Evolutionary conservation across 192 early-diverging fungal species (phyloP), one percentile per base, ranked within the genome.

Genomic region (Chytriomyces sp.): DNA sequence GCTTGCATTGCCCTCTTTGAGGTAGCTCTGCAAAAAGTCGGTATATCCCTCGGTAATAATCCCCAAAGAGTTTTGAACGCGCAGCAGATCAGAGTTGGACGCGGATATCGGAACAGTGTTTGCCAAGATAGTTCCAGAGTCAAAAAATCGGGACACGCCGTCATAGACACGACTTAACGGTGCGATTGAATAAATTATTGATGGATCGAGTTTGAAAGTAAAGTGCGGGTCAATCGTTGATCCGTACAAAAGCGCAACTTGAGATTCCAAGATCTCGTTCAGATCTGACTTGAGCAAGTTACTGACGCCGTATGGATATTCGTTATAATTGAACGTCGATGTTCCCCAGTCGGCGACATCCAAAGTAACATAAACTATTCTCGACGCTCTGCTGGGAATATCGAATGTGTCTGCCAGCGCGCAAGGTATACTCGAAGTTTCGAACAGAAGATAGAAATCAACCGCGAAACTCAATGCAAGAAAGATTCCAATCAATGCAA

Each of bases 191-290:
- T n/a, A n/a, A n/a, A n/a, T n/a, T n/a, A n/a, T n/a, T n/a, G n/a
- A n/a, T n/a, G 4, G n/a, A 62, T 44, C 53, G 7, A 73, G 26
- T 18, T 61, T 60, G 6, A 28, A 46, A 62, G 24, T 44, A 44
- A 45, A 73, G 45, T 73, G 71, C 35, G 71, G 71, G 5, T 10
- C 16, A 18, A 11, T 18, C 13, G 59, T 62, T 48, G 71, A 73
- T 6, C 77, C 77, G 45, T 78, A 78, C 18, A 78, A 50, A 7
- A 78, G 43, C 7, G 77, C 49, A 26, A 53, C 50, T 53, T 53
- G 50, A 18, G 50, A 53, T 8, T 18, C 18, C 8, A 53, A 18
- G 18, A 53, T 53, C 18, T 53, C 50, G 8, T 8, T 10, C 50
- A 53, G 9, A 53, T 53, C 50, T 18, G 18, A 18, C 50, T 10